Conservation (phyloP, 495 filamentous ascomycete genomes). For the Penicillium bialowiezense region DNA sequence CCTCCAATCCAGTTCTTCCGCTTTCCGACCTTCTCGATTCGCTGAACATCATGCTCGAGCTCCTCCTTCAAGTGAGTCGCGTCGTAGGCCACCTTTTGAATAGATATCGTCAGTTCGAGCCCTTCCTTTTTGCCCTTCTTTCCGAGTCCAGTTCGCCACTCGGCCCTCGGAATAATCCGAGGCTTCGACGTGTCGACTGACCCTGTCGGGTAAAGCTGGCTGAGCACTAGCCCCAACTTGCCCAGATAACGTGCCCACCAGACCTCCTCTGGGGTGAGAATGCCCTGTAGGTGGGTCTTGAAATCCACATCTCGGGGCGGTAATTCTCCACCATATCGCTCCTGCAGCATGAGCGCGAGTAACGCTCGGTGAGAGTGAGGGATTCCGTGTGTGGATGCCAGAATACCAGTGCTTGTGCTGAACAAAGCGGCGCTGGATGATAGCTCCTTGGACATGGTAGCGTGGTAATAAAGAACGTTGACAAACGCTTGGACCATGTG, state of each 20-base stretch:
- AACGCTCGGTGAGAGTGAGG: constrained; percentile 68
- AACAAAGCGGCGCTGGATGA: constrained; percentile 67
- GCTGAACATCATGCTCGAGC: constrained; percentile 22
- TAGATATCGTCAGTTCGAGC: constrained; percentile 20
- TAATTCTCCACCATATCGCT: constrained; percentile 70
- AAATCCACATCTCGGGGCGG: constrained; percentile 50
- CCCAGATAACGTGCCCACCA: constrained; percentile 68
- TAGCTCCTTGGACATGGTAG: constrained; percentile 46
- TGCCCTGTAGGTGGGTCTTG: constrained; percentile 41
- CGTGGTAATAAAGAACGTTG: constrained; percentile 53
- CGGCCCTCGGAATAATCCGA: constrained; percentile 23
- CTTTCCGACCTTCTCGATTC: constrained; percentile 33
- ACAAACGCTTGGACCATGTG: constrained; percentile 50
- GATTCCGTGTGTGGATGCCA: constrained; percentile 67
- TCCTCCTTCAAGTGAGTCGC: constrained; percentile 28
- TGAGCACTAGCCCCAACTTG: constrained; percentile 25
- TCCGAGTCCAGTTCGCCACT: constrained; percentile 23
- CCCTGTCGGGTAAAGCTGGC: constrained; percentile 28
- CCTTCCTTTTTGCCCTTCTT: constrained; percentile 28
- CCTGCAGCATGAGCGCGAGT: constrained; percentile 70
- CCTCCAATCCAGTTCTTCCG: constrained; percentile 36
- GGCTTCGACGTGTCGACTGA: constrained; percentile 27
- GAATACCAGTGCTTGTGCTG: constrained; percentile 63
- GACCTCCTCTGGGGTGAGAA: constrained; percentile 43
- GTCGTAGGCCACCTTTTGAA: constrained; percentile 29